Base-by-base conservation (phyloP, 305 asterid genomes). In the Fraxinus sp. region DNA sequence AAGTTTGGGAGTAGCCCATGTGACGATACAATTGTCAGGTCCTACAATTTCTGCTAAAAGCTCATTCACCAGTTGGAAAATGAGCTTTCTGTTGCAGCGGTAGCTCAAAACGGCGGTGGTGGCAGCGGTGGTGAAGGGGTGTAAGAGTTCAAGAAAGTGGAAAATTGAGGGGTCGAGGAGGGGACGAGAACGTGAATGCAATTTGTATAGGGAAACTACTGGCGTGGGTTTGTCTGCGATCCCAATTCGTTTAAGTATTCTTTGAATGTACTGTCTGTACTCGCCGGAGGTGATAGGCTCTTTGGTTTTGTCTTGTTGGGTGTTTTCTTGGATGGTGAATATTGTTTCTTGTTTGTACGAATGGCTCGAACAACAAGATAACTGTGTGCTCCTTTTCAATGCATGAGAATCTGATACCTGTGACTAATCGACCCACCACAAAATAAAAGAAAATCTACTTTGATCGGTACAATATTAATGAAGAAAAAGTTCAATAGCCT, bases 131-230 rank as follows among this genome's bases (percentile, higher is more conserved):
- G 89, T 7, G 81, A 83, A 52, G 18, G 87, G 86, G 78, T 92
- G 88, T 86, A 91, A 90, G 82, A 92, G 97, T 59, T 95, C 98
- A 1, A 95, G 88, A 84, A 87, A 86, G 83, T 95, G 90, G 82
- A 93, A 95, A 52, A 93, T 90, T 2, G 97, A 89, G 5, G 98
- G 98, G 82, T 94, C 95, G 16, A 95, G 91, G 11, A 95, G 91
- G n/a, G 98, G 94, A 83, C 88, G 95, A 0, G 94, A 86, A 7
- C 86, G 78, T 30, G 92, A 83, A 84, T 89, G 90, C 92, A 94
- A 90, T 35, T 90, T 89, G 33, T 89, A 87, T n/a, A 82, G 64
- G 7, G 92, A 32, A 70, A 30, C 82, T 5, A 92, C 37, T 1
- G 90, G 91, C 72, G 91, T 89, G 68, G 77, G 20, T 46, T 78